phyloP scores from a whole-genome alignment of 305 asterid genomes.

The Fraxinus sp. region DNA sequence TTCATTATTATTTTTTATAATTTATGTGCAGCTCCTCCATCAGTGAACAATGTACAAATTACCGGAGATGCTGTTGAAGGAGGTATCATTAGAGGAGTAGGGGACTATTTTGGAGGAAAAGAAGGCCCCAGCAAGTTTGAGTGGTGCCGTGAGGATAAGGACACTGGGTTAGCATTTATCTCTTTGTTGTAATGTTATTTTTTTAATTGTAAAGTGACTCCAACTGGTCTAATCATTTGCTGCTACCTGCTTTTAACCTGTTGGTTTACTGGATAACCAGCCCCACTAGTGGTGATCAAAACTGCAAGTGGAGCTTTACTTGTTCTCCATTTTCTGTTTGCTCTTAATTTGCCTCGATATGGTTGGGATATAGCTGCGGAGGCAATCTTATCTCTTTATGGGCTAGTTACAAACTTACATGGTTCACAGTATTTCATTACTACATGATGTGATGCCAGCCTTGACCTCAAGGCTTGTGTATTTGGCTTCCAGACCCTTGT shows the following conservation, averaged over 20 bases:
- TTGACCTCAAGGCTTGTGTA: background rate
- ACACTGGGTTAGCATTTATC: conserved; percentile 66
- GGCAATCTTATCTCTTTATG: conserved; percentile 12
- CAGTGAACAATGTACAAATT: conserved; percentile 74
- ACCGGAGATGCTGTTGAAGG: conserved; percentile 88
- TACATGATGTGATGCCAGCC: background rate
- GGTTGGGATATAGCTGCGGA: background rate
- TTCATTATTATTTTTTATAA: conserved; percentile 21
- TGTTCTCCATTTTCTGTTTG: background rate
- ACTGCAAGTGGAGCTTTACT: background rate
- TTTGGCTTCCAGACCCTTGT: background rate
- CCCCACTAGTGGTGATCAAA: background rate
- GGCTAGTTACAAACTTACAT: background rate
- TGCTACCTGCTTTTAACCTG: conserved; percentile 10
- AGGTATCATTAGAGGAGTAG: conserved; percentile 64
- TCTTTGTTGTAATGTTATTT: conserved; percentile 20
- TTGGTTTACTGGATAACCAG: background rate
- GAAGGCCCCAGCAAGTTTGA: conserved; percentile 99
- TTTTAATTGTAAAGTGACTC: conserved; percentile 18
- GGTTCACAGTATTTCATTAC: background rate
- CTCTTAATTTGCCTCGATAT: background rate
- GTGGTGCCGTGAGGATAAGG: conserved; percentile 83
- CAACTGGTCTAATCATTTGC: conserved; percentile 19
- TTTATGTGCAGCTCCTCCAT: conserved; percentile 82
- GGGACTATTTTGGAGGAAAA: conserved; percentile 94